phyloP scores from a whole-genome alignment of 2,329 filamentous ascomycete genomes.

The Botrytis pseudocinerea region DNA sequence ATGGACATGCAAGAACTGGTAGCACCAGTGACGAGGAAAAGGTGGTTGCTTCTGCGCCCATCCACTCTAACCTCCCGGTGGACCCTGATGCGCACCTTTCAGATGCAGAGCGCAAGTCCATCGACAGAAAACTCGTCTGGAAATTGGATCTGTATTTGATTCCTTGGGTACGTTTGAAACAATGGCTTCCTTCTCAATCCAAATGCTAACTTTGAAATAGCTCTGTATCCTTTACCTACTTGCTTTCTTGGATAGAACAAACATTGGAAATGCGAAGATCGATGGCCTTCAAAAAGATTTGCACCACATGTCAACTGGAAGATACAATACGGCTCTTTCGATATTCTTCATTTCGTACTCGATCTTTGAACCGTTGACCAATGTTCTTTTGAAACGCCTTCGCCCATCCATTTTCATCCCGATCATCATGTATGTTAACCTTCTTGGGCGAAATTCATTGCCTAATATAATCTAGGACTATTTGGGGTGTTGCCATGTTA shows the following conservation, averaged over 20 bases:
- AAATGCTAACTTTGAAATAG: conserved; percentile 37
- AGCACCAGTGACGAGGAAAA: conserved; percentile 23
- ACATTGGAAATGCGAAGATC: conserved; percentile 74
- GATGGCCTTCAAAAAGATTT: conserved; percentile 62
- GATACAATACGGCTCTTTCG: conserved; percentile 75
- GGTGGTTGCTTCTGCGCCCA: neutral
- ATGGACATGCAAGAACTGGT: conserved; percentile 4
- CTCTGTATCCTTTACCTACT: conserved; percentile 74
- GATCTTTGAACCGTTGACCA: conserved; percentile 73
- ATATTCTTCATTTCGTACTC: conserved; percentile 88
- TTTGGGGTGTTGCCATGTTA: conserved; percentile 69
- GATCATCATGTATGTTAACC: conserved; percentile 67
- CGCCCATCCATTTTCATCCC: conserved; percentile 79
- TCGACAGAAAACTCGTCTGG: conserved; percentile 61
- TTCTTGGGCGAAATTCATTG: neutral
- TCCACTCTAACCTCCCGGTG: conserved; percentile 25
- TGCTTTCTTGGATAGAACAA: conserved; percentile 74
- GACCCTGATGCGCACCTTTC: conserved; percentile 67
- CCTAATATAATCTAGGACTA: conserved; percentile 45
- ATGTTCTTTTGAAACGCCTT: conserved; percentile 70
- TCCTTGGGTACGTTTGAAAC: conserved; percentile 49
- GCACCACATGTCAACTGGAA: conserved; percentile 54
- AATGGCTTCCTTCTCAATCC: neutral
- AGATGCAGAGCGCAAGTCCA: conserved; percentile 59
- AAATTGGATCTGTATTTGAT: conserved; percentile 63